These are phyloP conservation scores for Kwoniella mangroviensis DNA, from an alignment of 768 basidiomycete species.

Conservation along the genomic window DNA sequence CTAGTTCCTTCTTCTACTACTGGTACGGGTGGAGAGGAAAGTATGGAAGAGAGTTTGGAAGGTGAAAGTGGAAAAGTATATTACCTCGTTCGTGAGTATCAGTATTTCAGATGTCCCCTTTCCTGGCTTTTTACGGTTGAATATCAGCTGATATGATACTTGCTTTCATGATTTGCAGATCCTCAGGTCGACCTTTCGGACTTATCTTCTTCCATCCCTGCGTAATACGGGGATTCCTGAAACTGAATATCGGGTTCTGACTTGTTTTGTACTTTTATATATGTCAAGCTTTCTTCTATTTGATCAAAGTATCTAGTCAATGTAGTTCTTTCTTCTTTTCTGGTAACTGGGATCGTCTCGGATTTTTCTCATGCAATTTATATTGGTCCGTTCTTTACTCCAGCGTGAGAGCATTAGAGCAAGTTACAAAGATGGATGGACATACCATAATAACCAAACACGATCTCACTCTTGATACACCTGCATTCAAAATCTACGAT, in stretches of 20 bases:
- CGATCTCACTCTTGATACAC: too few relatives aligned
- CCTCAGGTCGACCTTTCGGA: constrained; percentile 52
- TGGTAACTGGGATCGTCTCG: too few relatives aligned
- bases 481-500: too few relatives aligned
- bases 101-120: background rate
- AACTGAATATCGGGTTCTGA: background rate
- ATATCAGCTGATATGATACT: background rate
- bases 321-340: too few relatives aligned
- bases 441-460: too few relatives aligned
- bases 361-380: too few relatives aligned
- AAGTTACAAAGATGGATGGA: too few relatives aligned
- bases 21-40: constrained; percentile 59
- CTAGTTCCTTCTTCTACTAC: constrained; percentile 59
- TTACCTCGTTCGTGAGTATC: constrained; percentile 76
- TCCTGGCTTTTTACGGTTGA: background rate
- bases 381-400: too few relatives aligned
- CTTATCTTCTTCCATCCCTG: constrained; percentile 42
- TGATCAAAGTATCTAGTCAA: background rate
- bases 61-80: constrained; percentile 69
- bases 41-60: constrained; percentile 59
- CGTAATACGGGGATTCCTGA: constrained; percentile 2
- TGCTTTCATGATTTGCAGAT: constrained; percentile 21
- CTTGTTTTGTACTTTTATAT: background rate
- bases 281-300: background rate
- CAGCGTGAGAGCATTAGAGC: accelerated